A percentile compares a stretch with the other conserved stretches of the same genome.
These are phyloP conservation scores for Saksenaea oblongispora DNA, from an alignment of 371 early-diverging fungal genomes.

Conservation along the genomic window DNA sequence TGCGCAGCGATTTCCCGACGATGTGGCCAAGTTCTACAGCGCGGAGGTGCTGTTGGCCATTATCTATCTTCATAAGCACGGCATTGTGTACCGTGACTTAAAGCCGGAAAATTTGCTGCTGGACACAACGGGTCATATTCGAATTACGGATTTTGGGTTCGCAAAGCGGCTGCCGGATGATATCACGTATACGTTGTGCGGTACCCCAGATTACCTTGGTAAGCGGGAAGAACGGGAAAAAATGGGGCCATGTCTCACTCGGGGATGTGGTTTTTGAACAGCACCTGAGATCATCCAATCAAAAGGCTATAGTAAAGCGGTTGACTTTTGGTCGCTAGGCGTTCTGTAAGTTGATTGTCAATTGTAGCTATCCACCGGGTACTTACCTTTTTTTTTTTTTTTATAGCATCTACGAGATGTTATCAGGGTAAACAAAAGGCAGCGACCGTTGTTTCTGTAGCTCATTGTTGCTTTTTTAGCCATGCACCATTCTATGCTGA, in stretches of 20 bases:
- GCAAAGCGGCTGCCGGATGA: conserved; percentile 55
- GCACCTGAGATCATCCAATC: conserved; percentile 97
- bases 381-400: not conserved
- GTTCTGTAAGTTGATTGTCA: conserved; percentile 53
- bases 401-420: conserved; percentile 86
- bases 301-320: conserved; percentile 93
- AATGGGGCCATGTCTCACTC: not conserved
- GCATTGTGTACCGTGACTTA: conserved; percentile 78
- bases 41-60: conserved; percentile 89
- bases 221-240: conserved; percentile 2
- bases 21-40: conserved; percentile 87
- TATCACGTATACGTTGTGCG: conserved; percentile 89
- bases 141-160: conserved; percentile 93
- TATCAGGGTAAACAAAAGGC: conserved; percentile 63
- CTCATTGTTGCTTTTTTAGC: conserved; percentile 16
- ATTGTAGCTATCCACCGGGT: not conserved
- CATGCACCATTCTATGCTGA: conserved; percentile 95
- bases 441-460: not conserved
- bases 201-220: conserved; percentile 93
- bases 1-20: conserved; percentile 76
- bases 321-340: conserved; percentile 98
- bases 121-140: conserved; percentile 79
- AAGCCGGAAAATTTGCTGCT: conserved; percentile 85
- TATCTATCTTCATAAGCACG: conserved; percentile 85
- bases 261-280: not conserved